Percentiles rank a stretch among this genome's conserved stretches.
These are phyloP conservation scores for Entomortierella lignicola DNA, from an alignment of 192 early-diverging fungal genomes.

Conservation along the genomic window DNA sequence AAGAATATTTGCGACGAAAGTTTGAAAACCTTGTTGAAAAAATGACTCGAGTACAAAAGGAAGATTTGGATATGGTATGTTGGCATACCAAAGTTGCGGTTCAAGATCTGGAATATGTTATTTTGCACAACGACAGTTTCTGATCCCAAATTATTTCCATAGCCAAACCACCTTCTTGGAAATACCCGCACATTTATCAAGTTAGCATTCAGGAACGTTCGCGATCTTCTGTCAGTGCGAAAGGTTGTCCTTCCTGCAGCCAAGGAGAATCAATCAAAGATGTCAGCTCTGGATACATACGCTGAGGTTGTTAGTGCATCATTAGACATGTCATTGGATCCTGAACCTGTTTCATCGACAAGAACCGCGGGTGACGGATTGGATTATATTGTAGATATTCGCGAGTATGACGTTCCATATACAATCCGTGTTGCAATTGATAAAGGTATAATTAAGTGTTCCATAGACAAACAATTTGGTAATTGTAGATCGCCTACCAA, in stretches of 20 bases:
- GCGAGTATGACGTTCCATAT: constrained; percentile 99
- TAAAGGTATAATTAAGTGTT: constrained; percentile 67
- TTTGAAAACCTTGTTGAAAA: constrained; percentile 76
- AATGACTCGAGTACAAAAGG: constrained; percentile 74
- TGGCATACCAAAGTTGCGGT: not conserved
- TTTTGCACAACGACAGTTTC: too few relatives aligned
- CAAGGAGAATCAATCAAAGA: constrained; percentile 73
- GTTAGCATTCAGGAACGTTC: constrained; percentile 86
- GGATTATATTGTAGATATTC: constrained; percentile 86
- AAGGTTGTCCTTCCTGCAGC: constrained; percentile 77
- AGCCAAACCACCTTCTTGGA: constrained; percentile 93
- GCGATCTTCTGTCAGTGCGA: constrained; percentile 81
- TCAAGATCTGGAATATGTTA: too few relatives aligned
- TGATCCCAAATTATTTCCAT: too few relatives aligned
- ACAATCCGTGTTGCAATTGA: constrained; percentile 96
- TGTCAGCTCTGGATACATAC: constrained; percentile 74
- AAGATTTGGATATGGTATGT: constrained; percentile 85
- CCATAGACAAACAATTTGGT: too few relatives aligned
- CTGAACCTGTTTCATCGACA: constrained; percentile 23
- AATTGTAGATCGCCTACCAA: too few relatives aligned
- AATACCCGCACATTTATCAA: constrained; percentile 77
- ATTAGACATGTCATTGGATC: constrained; percentile 24
- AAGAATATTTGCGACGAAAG: constrained; percentile 81
- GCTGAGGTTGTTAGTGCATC: constrained; percentile 72
- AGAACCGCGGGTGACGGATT: constrained; percentile 62